Percentiles rank a stretch among this genome's conserved stretches.
Evolutionary conservation across 2,329 filamentous ascomycete genomes (phyloP).

Genomic region (Sarocladium brachiariae): DNA sequence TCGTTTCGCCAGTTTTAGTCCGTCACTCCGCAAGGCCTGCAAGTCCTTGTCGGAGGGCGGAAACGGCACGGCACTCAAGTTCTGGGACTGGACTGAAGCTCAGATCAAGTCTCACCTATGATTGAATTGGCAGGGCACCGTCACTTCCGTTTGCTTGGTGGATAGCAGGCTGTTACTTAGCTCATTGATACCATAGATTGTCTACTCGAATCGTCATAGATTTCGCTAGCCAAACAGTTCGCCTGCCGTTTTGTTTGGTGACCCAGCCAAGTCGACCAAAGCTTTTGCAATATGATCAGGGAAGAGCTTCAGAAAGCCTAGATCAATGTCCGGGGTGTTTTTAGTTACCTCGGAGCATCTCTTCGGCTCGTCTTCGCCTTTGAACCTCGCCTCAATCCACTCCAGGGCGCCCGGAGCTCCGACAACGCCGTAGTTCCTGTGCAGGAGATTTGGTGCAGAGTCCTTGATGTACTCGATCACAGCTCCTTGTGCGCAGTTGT

Average conservation of each 20-base stretch:
- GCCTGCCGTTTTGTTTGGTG: neutral
- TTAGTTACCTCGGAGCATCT: neutral
- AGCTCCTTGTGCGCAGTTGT: neutral
- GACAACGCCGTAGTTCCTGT: conserved; percentile 3
- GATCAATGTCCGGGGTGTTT: neutral
- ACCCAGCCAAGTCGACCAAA: neutral
- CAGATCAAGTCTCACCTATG: conserved; percentile 24
- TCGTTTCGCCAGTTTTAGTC: conserved; percentile 25
- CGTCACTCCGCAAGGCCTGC: conserved; percentile 24
- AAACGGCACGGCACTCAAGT: conserved; percentile 26
- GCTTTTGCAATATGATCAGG: neutral
- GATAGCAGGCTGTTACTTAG: no score
- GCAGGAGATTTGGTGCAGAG: neutral
- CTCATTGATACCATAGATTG: no score
- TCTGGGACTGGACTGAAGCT: conserved; percentile 35
- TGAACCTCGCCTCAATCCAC: neutral
- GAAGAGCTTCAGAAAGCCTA: neutral
- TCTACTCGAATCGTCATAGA: no score
- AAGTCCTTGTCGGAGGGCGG: conserved; percentile 30
- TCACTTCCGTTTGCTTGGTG: neutral
- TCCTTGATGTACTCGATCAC: conserved; percentile 1
- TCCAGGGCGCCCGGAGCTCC: neutral
- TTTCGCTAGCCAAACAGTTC: no score
- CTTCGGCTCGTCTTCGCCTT: neutral
- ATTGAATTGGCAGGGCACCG: neutral